Conservation (phyloP, 2,329 filamentous ascomycete genomes). For the Penicillium sp. region DNA sequence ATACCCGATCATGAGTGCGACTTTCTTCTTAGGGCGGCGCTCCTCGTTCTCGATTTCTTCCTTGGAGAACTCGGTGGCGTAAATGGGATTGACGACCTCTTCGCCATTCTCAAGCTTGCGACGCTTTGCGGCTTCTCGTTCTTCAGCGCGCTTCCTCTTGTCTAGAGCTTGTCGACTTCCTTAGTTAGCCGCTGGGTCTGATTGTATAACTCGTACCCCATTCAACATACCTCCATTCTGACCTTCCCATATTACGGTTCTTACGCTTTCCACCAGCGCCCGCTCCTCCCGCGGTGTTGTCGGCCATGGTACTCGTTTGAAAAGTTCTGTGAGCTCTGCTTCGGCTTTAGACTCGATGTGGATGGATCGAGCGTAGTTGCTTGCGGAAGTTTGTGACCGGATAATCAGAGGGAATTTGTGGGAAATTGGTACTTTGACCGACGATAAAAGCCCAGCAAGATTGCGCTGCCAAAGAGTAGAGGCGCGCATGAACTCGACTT, state of each 20-base stretch:
- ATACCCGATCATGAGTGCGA: slow-evolving; percentile 93
- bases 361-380: background rate
- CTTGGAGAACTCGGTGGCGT: slow-evolving; percentile 63
- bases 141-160: slow-evolving; percentile 54
- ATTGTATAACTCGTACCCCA: slow-evolving; percentile 4
- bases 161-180: slow-evolving; percentile 54
- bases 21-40: slow-evolving; percentile 90
- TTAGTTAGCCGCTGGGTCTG: slow-evolving; percentile 48
- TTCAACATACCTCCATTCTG: slow-evolving; percentile 61
- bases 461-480: slow-evolving; percentile 21
- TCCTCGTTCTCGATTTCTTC: slow-evolving; percentile 88
- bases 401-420: background rate
- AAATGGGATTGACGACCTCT: slow-evolving; percentile 48
- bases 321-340: slow-evolving; percentile 20
- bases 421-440: background rate
- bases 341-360: slow-evolving; percentile 6
- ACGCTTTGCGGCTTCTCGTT: slow-evolving; percentile 57
- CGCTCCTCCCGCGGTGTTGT: slow-evolving; percentile 34
- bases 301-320: slow-evolving; percentile 33
- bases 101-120: slow-evolving; percentile 54
- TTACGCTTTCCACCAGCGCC: slow-evolving; percentile 51
- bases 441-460: slow-evolving; percentile 13
- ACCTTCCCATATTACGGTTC: slow-evolving; percentile 67
- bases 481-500: slow-evolving; percentile 25
- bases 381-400: background rate